Evolutionary conservation across 208 protist genomes (phyloP).

Genomic region (Strigomonas culicis): DNA sequence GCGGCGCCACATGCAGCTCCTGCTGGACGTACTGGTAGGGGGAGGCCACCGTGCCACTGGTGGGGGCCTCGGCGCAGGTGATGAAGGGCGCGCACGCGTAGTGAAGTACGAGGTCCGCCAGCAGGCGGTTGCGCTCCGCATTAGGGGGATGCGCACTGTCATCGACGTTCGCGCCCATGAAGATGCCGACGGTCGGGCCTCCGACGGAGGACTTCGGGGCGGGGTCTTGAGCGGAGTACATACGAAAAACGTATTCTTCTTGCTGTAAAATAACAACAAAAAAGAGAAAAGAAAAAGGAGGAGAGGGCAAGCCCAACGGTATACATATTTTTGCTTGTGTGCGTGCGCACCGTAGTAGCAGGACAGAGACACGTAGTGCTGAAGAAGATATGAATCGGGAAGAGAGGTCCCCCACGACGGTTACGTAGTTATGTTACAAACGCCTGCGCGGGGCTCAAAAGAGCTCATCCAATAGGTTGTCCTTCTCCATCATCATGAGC

Average conservation of each 20-base stretch:
- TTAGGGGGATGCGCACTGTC: constrained; percentile 30
- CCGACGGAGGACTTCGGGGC: too few relatives aligned
- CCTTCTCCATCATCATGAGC: constrained; percentile 16
- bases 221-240: too few relatives aligned
- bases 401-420: too few relatives aligned
- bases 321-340: too few relatives aligned
- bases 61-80: neutral
- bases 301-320: too few relatives aligned
- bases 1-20: neutral
- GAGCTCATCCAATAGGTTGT: constrained; percentile 48
- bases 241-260: neutral
- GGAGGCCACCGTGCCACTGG: neutral
- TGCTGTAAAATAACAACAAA: constrained; percentile 10
- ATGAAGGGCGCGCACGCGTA: constrained; percentile 33
- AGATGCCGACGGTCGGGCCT: constrained; percentile 24
- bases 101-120: constrained; percentile 38
- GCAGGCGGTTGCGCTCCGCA: constrained; percentile 32
- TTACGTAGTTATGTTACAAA: too few relatives aligned
- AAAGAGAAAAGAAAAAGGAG: constrained; percentile 10
- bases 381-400: too few relatives aligned
- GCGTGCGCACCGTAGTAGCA: too few relatives aligned
- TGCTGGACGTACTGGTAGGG: neutral
- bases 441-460: too few relatives aligned
- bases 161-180: constrained; percentile 34
- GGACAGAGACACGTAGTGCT: too few relatives aligned